Conservation (phyloP, 2,329 filamentous ascomycete species). For the Blastomyces emzantsi region DNA sequence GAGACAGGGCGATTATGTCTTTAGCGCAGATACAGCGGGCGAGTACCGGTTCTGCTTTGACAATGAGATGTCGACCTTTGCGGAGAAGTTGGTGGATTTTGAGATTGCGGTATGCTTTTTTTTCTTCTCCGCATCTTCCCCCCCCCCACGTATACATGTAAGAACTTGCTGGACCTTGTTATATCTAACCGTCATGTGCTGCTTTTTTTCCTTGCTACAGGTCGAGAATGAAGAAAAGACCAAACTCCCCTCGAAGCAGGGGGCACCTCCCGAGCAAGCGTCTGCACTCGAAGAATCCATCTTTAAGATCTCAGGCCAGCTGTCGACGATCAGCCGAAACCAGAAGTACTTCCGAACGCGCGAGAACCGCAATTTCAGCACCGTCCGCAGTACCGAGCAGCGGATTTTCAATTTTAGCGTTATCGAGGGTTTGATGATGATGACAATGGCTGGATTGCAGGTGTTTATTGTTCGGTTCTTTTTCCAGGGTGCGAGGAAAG, state of each 20-base stretch:
- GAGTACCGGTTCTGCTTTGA: slow-evolving; percentile 98
- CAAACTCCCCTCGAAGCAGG: slow-evolving; percentile 77
- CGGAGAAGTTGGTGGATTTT: slow-evolving; percentile 96
- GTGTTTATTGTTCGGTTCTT: slow-evolving; percentile 98
- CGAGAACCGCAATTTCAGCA: slow-evolving; percentile 98
- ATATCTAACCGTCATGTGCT: neutral
- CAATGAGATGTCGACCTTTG: slow-evolving; percentile 96
- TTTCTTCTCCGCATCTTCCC: slow-evolving; percentile 1
- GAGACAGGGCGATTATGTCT: slow-evolving; percentile 95
- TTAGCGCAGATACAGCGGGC: slow-evolving; percentile 77
- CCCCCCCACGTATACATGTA: neutral
- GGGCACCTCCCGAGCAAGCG: slow-evolving; percentile 80
- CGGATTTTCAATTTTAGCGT: slow-evolving; percentile 97
- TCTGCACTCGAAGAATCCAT: slow-evolving; percentile 84
- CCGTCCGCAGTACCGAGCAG: slow-evolving; percentile 88
- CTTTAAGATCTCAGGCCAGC: slow-evolving; percentile 84
- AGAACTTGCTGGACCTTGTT: neutral
- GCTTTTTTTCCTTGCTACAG: slow-evolving; percentile 37
- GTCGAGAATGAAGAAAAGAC: slow-evolving; percentile 84
- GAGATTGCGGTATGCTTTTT: slow-evolving; percentile 78
- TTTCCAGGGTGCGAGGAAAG: slow-evolving; percentile 79
- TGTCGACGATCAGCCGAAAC: slow-evolving; percentile 91
- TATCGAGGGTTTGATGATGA: slow-evolving; percentile 82
- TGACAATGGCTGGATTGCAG: slow-evolving; percentile 91
- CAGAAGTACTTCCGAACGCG: slow-evolving; percentile 99